These are phyloP conservation scores for Wickerhamiella sorbophila DNA, from an alignment of 805 yeast genomes.

Conservation along the genomic window DNA sequence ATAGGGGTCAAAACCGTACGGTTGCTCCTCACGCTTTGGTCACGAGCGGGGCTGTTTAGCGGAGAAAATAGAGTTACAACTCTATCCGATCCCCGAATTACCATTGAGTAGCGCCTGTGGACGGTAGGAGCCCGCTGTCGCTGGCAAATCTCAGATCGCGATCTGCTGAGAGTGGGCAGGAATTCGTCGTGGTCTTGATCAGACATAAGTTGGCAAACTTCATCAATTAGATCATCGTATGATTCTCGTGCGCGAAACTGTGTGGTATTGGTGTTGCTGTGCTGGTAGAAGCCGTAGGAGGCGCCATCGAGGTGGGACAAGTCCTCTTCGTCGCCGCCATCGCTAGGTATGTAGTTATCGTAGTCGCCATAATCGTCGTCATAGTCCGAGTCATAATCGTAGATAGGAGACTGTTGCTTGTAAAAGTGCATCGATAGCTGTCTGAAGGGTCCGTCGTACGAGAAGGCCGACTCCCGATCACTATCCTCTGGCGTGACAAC, in stretches of 20 bases:
- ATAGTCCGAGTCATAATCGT: slow-evolving; percentile 16
- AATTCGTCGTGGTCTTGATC: slow-evolving; percentile 24
- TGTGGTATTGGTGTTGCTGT: slow-evolving; percentile 29
- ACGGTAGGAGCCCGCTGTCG: slow-evolving; percentile 1
- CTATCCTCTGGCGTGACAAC: not conserved
- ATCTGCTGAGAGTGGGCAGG: slow-evolving; percentile 5
- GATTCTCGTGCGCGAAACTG: slow-evolving; percentile 21
- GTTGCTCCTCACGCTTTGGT: not conserved
- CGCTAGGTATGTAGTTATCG: slow-evolving; percentile 29
- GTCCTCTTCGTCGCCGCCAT: slow-evolving; percentile 29
- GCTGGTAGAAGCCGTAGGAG: slow-evolving; percentile 18
- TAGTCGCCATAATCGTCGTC: slow-evolving; percentile 5
- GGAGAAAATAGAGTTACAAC: slow-evolving; percentile 8
- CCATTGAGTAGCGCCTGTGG: slow-evolving; percentile 8
- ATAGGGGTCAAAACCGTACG: slow-evolving; percentile 1
- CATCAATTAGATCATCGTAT: not conserved
- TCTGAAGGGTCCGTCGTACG: slow-evolving; percentile 41
- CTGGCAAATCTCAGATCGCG: not conserved
- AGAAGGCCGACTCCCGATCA: slow-evolving; percentile 23
- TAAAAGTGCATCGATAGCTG: slow-evolving; percentile 42
- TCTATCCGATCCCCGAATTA: slow-evolving; percentile 2
- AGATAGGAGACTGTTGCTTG: slow-evolving; percentile 20
- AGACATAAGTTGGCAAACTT: not conserved
- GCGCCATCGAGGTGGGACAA: slow-evolving; percentile 13
- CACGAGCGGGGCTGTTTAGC: slow-evolving; percentile 1